These are phyloP conservation scores for Melaleuca alternifolia DNA, from an alignment of 345 rosid species.

Conservation along the genomic window DNA sequence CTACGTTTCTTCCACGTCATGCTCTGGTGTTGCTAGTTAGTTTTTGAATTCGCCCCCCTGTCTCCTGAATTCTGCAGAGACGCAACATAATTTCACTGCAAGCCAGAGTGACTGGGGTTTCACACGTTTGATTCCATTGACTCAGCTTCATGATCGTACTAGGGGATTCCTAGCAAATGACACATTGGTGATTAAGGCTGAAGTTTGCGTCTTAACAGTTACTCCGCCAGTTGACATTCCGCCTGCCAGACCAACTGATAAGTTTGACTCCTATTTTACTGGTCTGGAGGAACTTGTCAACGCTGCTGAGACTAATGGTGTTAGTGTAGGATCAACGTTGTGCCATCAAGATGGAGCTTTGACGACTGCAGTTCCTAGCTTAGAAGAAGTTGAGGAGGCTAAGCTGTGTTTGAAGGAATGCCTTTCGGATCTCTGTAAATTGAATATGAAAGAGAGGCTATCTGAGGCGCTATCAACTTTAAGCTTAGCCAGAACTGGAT, in stretches of 20 bases:
- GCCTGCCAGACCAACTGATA: neutral
- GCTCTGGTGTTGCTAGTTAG: neutral
- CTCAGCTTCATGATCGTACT: neutral
- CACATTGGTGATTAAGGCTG: neutral
- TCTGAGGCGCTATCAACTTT: neutral
- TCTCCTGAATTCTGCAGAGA: neutral
- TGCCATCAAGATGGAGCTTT: neutral
- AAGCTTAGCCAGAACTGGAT: neutral
- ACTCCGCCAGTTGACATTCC: neutral
- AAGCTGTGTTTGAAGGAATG: constrained; percentile 1
- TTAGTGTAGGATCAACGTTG: neutral
- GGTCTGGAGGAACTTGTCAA: neutral
- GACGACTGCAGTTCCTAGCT: neutral
- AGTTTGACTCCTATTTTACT: neutral
- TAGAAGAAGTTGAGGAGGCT: constrained; percentile 1
- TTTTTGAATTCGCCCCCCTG: neutral
- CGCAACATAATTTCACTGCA: neutral
- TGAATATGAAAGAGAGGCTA: neutral
- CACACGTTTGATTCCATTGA: neutral
- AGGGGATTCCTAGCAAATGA: neutral
- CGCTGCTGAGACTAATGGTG: neutral
- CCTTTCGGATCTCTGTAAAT: neutral
- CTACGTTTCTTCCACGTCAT: neutral
- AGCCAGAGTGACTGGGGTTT: neutral
- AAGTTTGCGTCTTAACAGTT: neutral